Base-by-base conservation (phyloP, 1,284 basidiomycete species). In the Salmacisia buchloeana region DNA sequence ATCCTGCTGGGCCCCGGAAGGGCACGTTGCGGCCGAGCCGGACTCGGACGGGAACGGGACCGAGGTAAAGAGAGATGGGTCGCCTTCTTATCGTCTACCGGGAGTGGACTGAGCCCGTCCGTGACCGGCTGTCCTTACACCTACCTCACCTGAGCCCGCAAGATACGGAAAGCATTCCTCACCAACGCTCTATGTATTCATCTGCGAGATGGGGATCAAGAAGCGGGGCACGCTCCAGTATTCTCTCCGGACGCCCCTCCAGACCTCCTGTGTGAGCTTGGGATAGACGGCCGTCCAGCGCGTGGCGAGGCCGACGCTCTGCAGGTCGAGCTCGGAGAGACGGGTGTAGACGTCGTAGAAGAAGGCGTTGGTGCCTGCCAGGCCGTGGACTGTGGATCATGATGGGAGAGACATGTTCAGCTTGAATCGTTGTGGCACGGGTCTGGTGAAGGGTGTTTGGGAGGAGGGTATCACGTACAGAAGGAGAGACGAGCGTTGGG, bases 321-420 rank as follows among this genome's bases (percentile, higher is more conserved):
- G 83, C 33, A 98, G 85, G 76, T 98, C 92, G 38, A 96, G 81
- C 67, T 94, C 93, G 0, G 90, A 85, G 4, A 97, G 85, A 61
- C 85, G 86, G 0, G 90, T 92, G 75, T 92, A 94, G 3, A 97
- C 90, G 72, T 96, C 92, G 81, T 97, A 96, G 76, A 75, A 65
- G 43, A 66, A 82, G 82, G 67, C 76, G 91, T 93, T 94, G 9
- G 93, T 97, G 25, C 92, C 94, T 18, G 91, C 96, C 0, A 98
- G 84, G 3, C 94, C 94, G 78, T 98, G 92, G 85, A 97, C 62
- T 64, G 43, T 21, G 36, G 2, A 38, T 38, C 9, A 38, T 38
- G 35, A 38, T 7, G 13, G 43, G 13, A 10, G 46, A n/a, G 5
- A 4, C 39, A 43, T 43, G 5, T n/a, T 2, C 7, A 27, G 39